phyloP scores from a whole-genome alignment of 169 alveolate genomes.

The Neospora caninum region DNA sequence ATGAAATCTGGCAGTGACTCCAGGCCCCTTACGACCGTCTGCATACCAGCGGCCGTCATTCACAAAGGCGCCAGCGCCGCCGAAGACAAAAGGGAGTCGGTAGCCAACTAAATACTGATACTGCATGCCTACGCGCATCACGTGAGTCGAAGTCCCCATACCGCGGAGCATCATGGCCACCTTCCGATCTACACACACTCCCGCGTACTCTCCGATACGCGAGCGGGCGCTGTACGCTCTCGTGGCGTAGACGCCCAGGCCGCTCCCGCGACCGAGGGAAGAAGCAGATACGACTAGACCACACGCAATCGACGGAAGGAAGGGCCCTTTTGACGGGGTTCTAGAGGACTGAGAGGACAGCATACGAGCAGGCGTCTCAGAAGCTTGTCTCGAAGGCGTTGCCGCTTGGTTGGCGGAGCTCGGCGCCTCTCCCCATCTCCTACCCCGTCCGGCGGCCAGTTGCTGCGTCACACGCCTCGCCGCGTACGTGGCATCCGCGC shows the following conservation, averaged over 20 bases:
- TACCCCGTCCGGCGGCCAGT: not conserved
- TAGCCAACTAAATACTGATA: slow-evolving; percentile 64
- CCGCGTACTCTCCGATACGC: slow-evolving; percentile 60
- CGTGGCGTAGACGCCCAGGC: slow-evolving; percentile 57
- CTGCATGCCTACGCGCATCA: slow-evolving; percentile 66
- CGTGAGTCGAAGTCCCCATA: slow-evolving; percentile 65
- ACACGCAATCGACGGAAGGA: not conserved
- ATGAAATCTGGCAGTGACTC: slow-evolving; percentile 55
- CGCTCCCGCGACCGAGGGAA: slow-evolving; percentile 62
- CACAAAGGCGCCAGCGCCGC: slow-evolving; percentile 67
- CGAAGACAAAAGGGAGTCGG: slow-evolving; percentile 53
- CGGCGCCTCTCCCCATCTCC: not conserved
- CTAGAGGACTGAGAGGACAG: not conserved
- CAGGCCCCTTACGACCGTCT: slow-evolving; percentile 68
- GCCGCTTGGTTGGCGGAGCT: not conserved
- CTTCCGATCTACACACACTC: slow-evolving; percentile 57
- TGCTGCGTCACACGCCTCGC: not conserved
- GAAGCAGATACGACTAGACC: slow-evolving; percentile 59
- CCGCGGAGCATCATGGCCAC: slow-evolving; percentile 60
- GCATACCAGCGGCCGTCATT: slow-evolving; percentile 68
- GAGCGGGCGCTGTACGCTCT: slow-evolving; percentile 38
- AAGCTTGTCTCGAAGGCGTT: not conserved
- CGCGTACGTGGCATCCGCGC: too few species aligned
- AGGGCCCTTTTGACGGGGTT: not conserved
- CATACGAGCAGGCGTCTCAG: not conserved